Evolutionary conservation across 805 yeast genomes (phyloP).

Genomic region (Lipomyces mesembrius): DNA sequence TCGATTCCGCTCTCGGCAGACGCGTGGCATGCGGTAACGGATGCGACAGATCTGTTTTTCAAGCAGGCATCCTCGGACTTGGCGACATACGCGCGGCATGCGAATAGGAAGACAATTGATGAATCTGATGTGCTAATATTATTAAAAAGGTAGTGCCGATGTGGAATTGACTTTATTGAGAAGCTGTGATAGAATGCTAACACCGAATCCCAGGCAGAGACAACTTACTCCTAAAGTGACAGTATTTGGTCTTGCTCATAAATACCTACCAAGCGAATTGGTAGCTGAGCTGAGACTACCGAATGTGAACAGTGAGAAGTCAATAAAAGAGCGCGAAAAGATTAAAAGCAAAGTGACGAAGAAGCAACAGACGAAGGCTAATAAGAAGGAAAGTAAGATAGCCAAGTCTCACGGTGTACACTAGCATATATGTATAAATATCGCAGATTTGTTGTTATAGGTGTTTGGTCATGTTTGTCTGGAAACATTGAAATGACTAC

Average conservation of each 20-base stretch:
- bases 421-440: not conserved
- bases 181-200: not conserved
- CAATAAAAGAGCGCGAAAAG: slow-evolving; percentile 22
- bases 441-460: not conserved
- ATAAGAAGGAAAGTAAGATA: not conserved
- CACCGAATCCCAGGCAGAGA: slow-evolving; percentile 13
- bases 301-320: not conserved
- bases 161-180: not conserved
- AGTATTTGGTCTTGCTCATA: slow-evolving; percentile 21
- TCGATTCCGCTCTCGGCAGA: slow-evolving; percentile 31
- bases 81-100: slow-evolving; percentile 46
- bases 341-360: slow-evolving; percentile 16
- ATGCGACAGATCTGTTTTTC: slow-evolving; percentile 44
- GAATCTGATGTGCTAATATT: slow-evolving; percentile 42
- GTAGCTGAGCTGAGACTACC: slow-evolving; percentile 16
- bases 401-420: not conserved
- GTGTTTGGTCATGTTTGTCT: not conserved
- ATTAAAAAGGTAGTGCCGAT: slow-evolving; percentile 39
- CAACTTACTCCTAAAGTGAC: slow-evolving; percentile 5
- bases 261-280: slow-evolving; percentile 22
- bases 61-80: slow-evolving; percentile 43
- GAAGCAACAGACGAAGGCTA: not conserved
- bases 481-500: not conserved
- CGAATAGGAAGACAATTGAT: slow-evolving; percentile 42
- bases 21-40: slow-evolving; percentile 39